Evolutionary conservation across 1,284 basidiomycete species (phyloP), one percentile per base, ranked within the genome.

Genomic region (Pseudozyma hubeiensis): DNA sequence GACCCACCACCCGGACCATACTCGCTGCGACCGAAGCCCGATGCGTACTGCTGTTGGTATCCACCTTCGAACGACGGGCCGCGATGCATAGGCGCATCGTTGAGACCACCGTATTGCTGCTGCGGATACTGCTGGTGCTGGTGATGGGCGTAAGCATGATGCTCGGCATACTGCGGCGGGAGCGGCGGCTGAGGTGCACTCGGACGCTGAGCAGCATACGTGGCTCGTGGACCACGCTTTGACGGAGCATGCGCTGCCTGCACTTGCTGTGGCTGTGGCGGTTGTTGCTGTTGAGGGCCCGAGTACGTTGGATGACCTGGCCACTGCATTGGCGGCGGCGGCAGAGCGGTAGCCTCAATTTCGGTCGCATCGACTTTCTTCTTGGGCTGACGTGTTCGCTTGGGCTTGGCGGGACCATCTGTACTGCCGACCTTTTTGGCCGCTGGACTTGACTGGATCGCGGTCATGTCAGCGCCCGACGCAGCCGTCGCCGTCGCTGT

Each of bases 201-300:
- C 19, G 67, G 61, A 17, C 45, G 49, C 33, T 70, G 67, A 33
- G 67, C 45, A 8, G 67, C 57, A 33, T 70, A 70, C 7, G 67
- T 64, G 7, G 61, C 57, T 14, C 67, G 57, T 4, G 62, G 61
- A 41, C 61, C 67, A 30, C 67, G 56, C 35, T 67, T 62, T 29
- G 59, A 34, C 8, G 64, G 56, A 7, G 44, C 30, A 5, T 24
- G 53, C 4, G 41, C 14, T 19, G 40, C 30, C 43, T 57, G 54
- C 16, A 10, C 19, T 30, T 49, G 55, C n/a, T 41, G 51, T 14
- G 31, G 61, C 41, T 50, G 65, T 16, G 46, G 50, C 35, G 35
- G 54, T 16, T 49, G 60, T n/a, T 43, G 54, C 39, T 58, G 53
- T 16, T 40, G 45, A 10, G 34, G 29, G 31, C 30, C 39, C 35